These are phyloP conservation scores for Yarrowia keelungensis DNA, from an alignment of 805 yeast genomes.

Conservation along the genomic window DNA sequence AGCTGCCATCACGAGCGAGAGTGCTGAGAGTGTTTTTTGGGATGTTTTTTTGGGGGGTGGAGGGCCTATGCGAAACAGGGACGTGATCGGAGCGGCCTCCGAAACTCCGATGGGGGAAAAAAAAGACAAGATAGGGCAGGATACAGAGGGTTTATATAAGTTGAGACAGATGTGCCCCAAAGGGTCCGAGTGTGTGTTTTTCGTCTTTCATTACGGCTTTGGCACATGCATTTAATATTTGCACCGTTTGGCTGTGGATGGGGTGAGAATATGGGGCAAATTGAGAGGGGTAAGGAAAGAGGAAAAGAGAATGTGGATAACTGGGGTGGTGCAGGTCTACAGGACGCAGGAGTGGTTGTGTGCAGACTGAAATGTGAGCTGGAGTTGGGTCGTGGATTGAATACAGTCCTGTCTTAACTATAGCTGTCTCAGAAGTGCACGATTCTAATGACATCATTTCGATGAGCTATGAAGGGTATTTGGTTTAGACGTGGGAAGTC, in stretches of 20 bases:
- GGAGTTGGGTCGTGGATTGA: too few relatives aligned
- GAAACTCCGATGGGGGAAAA: constrained; percentile 23
- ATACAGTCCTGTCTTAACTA: too few relatives aligned
- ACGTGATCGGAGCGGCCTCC: constrained; percentile 31
- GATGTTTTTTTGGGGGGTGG: constrained; percentile 9
- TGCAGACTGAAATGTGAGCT: neutral
- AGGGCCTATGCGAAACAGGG: constrained; percentile 28
- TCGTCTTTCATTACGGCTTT: neutral
- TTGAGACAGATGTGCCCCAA: neutral
- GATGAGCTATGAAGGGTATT: too few relatives aligned
- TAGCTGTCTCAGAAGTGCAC: too few relatives aligned
- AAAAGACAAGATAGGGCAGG: neutral
- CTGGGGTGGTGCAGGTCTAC: neutral
- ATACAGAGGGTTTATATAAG: neutral
- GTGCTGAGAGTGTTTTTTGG: neutral
- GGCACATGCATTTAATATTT: constrained; percentile 22
- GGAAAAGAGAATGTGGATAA: too few relatives aligned
- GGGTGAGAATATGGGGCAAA: neutral
- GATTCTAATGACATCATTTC: too few relatives aligned
- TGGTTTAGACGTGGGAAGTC: too few relatives aligned
- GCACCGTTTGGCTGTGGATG: neutral
- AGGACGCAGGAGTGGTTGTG: neutral
- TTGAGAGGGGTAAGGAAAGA: neutral
- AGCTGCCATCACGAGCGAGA: neutral
- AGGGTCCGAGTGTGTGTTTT: neutral